phyloP scores from a whole-genome alignment of 2,329 filamentous ascomycete species.

The Clarireedia hainanense region DNA sequence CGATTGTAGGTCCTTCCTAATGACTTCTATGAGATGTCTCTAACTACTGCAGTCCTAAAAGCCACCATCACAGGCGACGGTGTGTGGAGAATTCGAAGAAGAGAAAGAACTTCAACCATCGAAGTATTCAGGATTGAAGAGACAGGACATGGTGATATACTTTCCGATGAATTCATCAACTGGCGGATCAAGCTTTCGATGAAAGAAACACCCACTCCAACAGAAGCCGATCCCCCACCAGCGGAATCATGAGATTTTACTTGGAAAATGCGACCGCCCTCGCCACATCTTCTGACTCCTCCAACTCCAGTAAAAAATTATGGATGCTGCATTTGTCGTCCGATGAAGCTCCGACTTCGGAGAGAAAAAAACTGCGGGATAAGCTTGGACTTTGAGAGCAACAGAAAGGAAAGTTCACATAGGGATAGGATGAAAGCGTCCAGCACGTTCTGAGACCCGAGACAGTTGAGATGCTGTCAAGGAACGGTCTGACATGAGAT shows the following conservation, averaged over 20 bases:
- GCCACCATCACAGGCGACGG: conserved; percentile 55
- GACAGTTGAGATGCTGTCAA: too few relatives aligned
- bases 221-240: too few relatives aligned
- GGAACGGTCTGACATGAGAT: too few relatives aligned
- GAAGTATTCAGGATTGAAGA: conserved; percentile 69
- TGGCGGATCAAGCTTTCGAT: conserved; percentile 45
- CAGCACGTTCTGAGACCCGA: neutral
- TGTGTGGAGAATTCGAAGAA: conserved; percentile 72
- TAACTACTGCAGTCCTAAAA: conserved; percentile 46
- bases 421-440: neutral
- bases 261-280: too few relatives aligned
- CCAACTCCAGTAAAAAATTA: too few relatives aligned
- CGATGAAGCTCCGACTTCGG: too few relatives aligned
- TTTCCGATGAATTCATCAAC: conserved; percentile 69
- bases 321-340: too few relatives aligned
- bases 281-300: too few relatives aligned
- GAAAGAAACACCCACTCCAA: neutral
- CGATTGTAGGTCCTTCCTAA: conserved; percentile 51
- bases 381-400: neutral
- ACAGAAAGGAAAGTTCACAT: neutral
- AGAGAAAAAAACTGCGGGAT: neutral
- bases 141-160: conserved; percentile 65
- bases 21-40: neutral
- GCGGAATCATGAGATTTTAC: too few relatives aligned
- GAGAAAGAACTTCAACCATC: conserved; percentile 54